Conservation (phyloP, 257 asterid species). For the Primulina huaijiensis region DNA sequence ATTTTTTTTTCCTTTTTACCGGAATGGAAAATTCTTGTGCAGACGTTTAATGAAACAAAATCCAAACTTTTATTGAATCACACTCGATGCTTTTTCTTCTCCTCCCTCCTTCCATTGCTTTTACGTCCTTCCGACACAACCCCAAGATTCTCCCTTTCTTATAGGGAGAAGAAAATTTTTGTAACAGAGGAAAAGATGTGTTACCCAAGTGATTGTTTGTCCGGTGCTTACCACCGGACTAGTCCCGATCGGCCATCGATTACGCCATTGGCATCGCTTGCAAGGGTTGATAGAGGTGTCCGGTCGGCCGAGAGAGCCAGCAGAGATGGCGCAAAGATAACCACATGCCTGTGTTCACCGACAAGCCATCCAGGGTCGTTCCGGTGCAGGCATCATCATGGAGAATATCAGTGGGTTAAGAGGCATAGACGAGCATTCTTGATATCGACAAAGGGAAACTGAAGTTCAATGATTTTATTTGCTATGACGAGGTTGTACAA, state of each 20-base stretch:
- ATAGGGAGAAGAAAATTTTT: too few relatives aligned
- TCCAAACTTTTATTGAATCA: slow-evolving; percentile 6
- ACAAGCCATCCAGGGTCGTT: slow-evolving; percentile 29
- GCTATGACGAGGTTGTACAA: too few relatives aligned
- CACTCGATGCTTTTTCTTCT: not conserved
- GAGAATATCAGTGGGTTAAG: slow-evolving; percentile 6
- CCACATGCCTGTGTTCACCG: slow-evolving; percentile 25
- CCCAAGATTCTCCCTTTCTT: not conserved
- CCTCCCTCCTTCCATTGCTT: too few relatives aligned
- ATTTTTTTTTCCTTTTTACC: not conserved
- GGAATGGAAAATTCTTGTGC: not conserved
- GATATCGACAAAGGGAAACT: too few relatives aligned
- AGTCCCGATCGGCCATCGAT: not conserved
- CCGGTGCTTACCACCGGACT: slow-evolving; percentile 3
- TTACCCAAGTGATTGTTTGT: slow-evolving; percentile 19
- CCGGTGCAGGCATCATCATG: slow-evolving; percentile 26
- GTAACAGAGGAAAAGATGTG: slow-evolving; percentile 23
- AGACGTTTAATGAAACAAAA: slow-evolving; percentile 24
- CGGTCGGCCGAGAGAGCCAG: slow-evolving; percentile 18
- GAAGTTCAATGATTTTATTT: too few relatives aligned
- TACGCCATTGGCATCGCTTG: slow-evolving; percentile 7
- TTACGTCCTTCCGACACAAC: not conserved
- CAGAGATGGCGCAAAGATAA: slow-evolving; percentile 10
- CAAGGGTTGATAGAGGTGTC: slow-evolving; percentile 7
- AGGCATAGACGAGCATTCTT: too few relatives aligned